These are phyloP conservation scores for Trichocomaceae sp. DNA, from an alignment of 2,329 filamentous ascomycete species.

Conservation along the genomic window DNA sequence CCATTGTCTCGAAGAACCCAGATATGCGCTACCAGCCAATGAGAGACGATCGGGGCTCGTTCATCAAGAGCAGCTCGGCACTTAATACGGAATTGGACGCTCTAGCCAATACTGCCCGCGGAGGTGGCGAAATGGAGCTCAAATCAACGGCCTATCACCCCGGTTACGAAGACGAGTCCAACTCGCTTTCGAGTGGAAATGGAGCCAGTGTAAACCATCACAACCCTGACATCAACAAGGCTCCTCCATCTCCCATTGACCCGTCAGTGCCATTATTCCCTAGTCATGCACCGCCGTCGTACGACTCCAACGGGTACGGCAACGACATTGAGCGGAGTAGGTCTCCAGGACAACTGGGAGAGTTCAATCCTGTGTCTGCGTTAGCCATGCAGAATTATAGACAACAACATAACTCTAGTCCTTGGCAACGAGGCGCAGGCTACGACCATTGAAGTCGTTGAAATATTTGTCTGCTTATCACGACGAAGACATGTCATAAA, in stretches of 20 bases:
- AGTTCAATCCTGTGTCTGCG: constrained; percentile 27
- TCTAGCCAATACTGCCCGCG: constrained; percentile 78
- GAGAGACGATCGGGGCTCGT: constrained; percentile 90
- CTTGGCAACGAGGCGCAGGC: constrained; percentile 60
- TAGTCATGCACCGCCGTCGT: constrained; percentile 37
- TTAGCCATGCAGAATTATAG: constrained; percentile 31
- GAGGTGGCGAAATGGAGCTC: constrained; percentile 61
- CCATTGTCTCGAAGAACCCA: constrained; percentile 85
- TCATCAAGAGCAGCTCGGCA: constrained; percentile 92
- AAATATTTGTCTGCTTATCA: constrained; percentile 24
- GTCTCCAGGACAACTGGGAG: constrained; percentile 10
- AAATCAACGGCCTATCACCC: constrained; percentile 49
- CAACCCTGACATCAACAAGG: constrained; percentile 29
- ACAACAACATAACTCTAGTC: constrained; percentile 50
- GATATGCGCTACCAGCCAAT: constrained; percentile 94
- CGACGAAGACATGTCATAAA: constrained; percentile 34
- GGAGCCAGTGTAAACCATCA: constrained; percentile 45
- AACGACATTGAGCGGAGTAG: constrained; percentile 5
- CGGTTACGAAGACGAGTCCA: constrained; percentile 64
- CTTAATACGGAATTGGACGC: constrained; percentile 84
- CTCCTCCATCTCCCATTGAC: constrained; percentile 42
- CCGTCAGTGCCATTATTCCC: constrained; percentile 43
- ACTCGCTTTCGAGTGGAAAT: constrained; percentile 54
- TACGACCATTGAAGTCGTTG: constrained; percentile 48
- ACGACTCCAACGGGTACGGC: constrained; percentile 16